phyloP scores from a whole-genome alignment of 305 asterid species.

The Fraxinus sp. region DNA sequence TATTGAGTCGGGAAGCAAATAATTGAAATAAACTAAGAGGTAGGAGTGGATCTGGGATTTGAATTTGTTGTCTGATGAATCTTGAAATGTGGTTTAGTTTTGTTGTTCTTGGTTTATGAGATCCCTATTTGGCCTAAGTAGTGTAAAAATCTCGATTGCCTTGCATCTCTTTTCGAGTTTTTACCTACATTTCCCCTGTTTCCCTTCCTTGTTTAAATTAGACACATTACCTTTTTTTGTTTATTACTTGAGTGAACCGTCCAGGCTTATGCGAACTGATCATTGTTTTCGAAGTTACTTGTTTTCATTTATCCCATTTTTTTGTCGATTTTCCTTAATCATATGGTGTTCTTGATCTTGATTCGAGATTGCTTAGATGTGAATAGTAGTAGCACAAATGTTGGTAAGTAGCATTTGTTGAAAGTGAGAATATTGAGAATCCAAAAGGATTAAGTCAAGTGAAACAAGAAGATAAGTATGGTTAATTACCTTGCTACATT shows the following conservation, averaged over 20 bases:
- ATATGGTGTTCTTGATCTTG: not conserved
- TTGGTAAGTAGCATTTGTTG: not conserved
- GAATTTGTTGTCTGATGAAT: slow-evolving; percentile 4
- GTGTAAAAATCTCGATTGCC: not conserved
- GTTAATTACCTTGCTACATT: not conserved
- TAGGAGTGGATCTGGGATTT: slow-evolving; percentile 24
- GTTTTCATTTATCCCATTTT: not conserved
- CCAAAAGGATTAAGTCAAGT: not conserved
- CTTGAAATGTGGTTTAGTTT: slow-evolving; percentile 11
- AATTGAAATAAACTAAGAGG: slow-evolving; percentile 29
- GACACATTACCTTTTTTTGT: not conserved
- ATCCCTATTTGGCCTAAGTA: slow-evolving; percentile 15
- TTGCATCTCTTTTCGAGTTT: not conserved
- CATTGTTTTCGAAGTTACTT: not conserved
- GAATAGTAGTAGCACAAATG: not conserved
- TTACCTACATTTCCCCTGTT: not conserved
- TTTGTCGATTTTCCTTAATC: not conserved
- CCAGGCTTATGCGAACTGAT: not conserved
- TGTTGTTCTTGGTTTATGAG: slow-evolving; percentile 4
- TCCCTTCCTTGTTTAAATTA: not conserved
- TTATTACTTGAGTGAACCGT: not conserved
- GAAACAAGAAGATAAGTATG: not conserved
- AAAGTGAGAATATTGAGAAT: not conserved
- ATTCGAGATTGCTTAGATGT: not conserved
- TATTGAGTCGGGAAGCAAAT: not conserved